Base-by-base conservation (phyloP, 164 flowering plant genomes). In the grape (Vitis vinifera) region DNA sequence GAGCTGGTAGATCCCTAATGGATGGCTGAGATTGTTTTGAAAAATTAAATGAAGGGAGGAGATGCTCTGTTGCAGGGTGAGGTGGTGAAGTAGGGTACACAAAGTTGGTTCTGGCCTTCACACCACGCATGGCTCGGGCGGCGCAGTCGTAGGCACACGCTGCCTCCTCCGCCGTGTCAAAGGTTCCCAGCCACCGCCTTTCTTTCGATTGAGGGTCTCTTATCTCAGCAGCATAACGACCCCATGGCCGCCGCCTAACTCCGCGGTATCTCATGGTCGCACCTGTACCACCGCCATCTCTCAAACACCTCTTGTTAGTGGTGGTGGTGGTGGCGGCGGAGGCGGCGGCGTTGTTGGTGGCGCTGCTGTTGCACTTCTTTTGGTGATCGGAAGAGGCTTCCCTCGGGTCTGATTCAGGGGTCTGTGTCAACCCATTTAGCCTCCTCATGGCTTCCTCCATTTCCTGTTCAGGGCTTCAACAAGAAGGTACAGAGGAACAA, bases 91-190 rank as follows among this genome's bases (percentile, higher is more conserved):
- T 17, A 1, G 91, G 88, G 82, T 88, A 93, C 4, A 81, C 73
- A 66, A 93, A 93, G 72, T 93, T 93, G 60, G 98, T 93, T 1
- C 95, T 76, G 8, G 98, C 98, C 63, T 91, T 91, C 60, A 81
- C 59, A 0, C 98, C 98, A 0, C 98, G 87, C 95, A 93, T 90
- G 78, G 92, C 85, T 0, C 94, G 79, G 8, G 98, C 98, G 4
- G 98, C 98, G 61, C 82, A 81, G 85, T 93, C 98, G 68, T 93
- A 93, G 30, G 98, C 98, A 53, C 93, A 90, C 1, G 98, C 98
- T 0, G 98, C 98, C 68, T 93, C 93, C 77, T 91, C 98, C 0
- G 98, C 98, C 4, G 98, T 93, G 84, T 93, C 98, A 68, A 93
- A 93, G 4, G 98, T 93, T 3, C 98, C 98, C 1, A 93, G 81